Conservation (phyloP, 1,284 basidiomycete species). For the Chiua sp. region DNA sequence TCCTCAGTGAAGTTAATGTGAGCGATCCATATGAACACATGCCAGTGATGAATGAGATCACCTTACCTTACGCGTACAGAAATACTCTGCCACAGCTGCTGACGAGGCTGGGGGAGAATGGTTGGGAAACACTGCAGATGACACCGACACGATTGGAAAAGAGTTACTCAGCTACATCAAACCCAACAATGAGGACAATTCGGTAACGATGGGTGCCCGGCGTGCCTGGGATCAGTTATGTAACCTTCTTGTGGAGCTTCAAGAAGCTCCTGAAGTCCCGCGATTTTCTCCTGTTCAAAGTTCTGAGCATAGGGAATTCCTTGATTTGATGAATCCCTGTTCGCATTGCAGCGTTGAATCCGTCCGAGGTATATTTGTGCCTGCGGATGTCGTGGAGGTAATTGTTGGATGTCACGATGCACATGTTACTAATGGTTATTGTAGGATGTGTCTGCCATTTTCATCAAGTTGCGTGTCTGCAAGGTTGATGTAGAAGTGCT, state of each 20-base stretch:
- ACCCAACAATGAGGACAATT: conserved; percentile 62
- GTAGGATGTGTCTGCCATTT: conserved; percentile 60
- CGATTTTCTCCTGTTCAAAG: conserved; percentile 55
- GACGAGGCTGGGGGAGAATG: conserved; percentile 73
- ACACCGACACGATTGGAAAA: conserved; percentile 84
- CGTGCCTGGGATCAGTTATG: conserved; percentile 80
- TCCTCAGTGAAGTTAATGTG: conserved; percentile 82
- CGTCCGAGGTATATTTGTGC: conserved; percentile 74
- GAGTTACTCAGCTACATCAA: conserved; percentile 78
- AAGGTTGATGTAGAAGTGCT: conserved; percentile 83
- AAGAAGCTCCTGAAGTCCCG: conserved; percentile 71
- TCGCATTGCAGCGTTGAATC: conserved; percentile 63
- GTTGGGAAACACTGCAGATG: conserved; percentile 76
- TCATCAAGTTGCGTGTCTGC: conserved; percentile 66
- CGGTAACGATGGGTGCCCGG: conserved; percentile 66
- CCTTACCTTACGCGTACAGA: conserved; percentile 44
- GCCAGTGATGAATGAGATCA: background rate
- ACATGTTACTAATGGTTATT: conserved; percentile 9
- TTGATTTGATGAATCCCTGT: conserved; percentile 74
- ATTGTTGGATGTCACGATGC: conserved; percentile 31
- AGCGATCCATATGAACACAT: conserved; percentile 29
- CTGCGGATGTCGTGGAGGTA: conserved; percentile 53
- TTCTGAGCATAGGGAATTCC: conserved; percentile 62
- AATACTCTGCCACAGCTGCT: conserved; percentile 51
- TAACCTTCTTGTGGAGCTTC: conserved; percentile 77